phyloP scores from a whole-genome alignment of 169 alveolate species.

The Plasmodium relictum region DNA sequence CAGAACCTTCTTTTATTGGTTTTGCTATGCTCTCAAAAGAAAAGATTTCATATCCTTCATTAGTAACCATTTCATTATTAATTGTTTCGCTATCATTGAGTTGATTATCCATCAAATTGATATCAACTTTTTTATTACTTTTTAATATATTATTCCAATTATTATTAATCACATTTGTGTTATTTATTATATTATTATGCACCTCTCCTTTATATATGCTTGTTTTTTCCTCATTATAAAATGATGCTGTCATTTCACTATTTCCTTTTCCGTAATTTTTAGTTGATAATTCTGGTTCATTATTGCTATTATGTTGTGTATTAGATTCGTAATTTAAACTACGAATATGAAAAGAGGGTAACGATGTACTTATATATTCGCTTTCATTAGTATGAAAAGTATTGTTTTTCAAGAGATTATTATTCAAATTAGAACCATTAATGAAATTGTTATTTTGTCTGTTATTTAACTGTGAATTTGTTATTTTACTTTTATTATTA shows the following conservation, averaged over 20 bases:
- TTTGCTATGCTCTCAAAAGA: slow-evolving; percentile 81
- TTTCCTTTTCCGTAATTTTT: too few relatives aligned
- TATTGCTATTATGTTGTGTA: neutral
- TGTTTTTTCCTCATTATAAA: too few relatives aligned
- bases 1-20: slow-evolving; percentile 90
- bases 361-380: neutral
- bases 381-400: neutral
- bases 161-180: neutral
- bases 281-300: neutral
- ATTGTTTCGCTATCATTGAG: neutral
- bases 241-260: too few relatives aligned
- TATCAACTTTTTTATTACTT: neutral
- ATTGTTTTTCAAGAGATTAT: neutral
- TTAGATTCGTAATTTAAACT: neutral
- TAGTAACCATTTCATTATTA: neutral
- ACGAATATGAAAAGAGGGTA: too few relatives aligned
- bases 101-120: neutral
- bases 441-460: neutral
- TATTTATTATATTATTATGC: neutral
- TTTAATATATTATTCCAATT: neutral
- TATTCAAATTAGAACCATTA: neutral
- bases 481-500: neutral
- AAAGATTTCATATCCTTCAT: slow-evolving; percentile 22
- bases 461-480: neutral
- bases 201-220: too few relatives aligned